Percentiles rank a stretch among this genome's conserved stretches.
These are phyloP conservation scores for Lentinula boryana DNA, from an alignment of 768 basidiomycete species.

Conservation along the genomic window DNA sequence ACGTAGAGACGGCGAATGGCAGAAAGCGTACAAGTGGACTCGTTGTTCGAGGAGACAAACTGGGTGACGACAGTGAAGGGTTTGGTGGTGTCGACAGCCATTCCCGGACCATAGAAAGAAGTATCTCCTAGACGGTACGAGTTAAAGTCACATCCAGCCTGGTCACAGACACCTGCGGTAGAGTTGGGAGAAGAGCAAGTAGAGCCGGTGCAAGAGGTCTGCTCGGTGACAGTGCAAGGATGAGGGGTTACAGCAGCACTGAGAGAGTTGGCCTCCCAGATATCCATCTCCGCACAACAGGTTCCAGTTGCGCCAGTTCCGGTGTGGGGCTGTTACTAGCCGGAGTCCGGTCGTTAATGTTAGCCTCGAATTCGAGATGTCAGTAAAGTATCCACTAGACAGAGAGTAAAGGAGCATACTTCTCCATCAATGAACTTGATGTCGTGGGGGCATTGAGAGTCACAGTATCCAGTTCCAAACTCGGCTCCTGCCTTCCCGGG, in stretches of 20 bases:
- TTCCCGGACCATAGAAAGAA: slow-evolving; percentile 29
- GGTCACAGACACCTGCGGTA: slow-evolving; percentile 29
- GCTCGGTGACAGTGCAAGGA: slow-evolving; percentile 29
- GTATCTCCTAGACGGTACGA: slow-evolving; percentile 37
- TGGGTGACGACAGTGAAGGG: slow-evolving; percentile 39
- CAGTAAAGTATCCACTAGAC: neutral
- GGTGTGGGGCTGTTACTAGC: slow-evolving; percentile 19
- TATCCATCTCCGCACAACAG: slow-evolving; percentile 27
- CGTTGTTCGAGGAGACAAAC: slow-evolving; percentile 34
- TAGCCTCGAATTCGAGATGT: slow-evolving; percentile 16
- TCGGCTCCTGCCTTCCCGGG: slow-evolving; percentile 43
- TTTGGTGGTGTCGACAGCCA: slow-evolving; percentile 31
- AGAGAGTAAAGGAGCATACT: slow-evolving; percentile 13
- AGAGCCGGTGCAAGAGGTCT: slow-evolving; percentile 28
- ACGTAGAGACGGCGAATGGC: slow-evolving; percentile 41
- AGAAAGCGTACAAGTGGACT: slow-evolving; percentile 28
- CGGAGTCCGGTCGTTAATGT: slow-evolving; percentile 34
- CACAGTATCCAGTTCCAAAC: slow-evolving; percentile 64
- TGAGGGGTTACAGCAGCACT: slow-evolving; percentile 38
- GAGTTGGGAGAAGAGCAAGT: slow-evolving; percentile 20
- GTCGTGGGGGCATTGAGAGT: slow-evolving; percentile 57
- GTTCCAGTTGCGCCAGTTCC: slow-evolving; percentile 29
- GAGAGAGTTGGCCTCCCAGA: slow-evolving; percentile 35
- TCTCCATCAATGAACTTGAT: slow-evolving; percentile 59
- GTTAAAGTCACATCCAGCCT: slow-evolving; percentile 43